Percentiles rank a stretch among this genome's conserved stretches.
phyloP scores from a whole-genome alignment of 2,329 filamentous ascomycete species.

The Pestalotiopsis sp. region DNA sequence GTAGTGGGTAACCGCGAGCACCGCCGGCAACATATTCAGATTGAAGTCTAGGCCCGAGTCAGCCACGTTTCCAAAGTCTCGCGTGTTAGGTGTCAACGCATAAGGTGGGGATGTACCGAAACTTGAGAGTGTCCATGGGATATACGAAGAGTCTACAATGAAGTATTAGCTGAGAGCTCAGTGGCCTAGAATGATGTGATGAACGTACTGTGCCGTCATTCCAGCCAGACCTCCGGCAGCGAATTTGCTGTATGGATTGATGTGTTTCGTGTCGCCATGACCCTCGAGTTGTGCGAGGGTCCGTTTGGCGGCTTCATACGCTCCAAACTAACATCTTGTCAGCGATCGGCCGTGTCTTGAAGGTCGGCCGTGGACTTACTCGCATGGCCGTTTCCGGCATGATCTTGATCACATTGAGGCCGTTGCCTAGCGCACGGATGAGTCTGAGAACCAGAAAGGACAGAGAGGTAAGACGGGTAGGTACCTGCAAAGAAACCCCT shows the following conservation, averaged over 20 bases:
- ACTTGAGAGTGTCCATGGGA: conserved; percentile 83
- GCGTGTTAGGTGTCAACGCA: not conserved
- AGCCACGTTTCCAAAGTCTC: conserved; percentile 17
- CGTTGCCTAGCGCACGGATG: conserved; percentile 71
- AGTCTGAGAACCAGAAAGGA: not conserved
- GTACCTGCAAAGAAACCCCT: conserved; percentile 90
- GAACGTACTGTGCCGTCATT: conserved; percentile 84
- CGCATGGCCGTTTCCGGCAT: conserved; percentile 99
- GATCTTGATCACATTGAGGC: conserved; percentile 94
- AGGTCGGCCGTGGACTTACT: conserved; percentile 30
- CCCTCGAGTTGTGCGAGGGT: conserved; percentile 85
- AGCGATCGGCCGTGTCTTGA: not conserved
- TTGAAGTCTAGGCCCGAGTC: conserved; percentile 72
- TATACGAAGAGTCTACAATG: conserved; percentile 80
- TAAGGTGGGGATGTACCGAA: conserved; percentile 42
- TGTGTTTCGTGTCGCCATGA: conserved; percentile 77
- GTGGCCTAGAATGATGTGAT: conserved; percentile 3
- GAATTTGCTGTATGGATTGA: conserved; percentile 86
- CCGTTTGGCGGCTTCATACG: conserved; percentile 93
- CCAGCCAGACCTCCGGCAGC: conserved; percentile 87
- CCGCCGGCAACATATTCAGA: conserved; percentile 91
- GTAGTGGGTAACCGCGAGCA: conserved; percentile 78
- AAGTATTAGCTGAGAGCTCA: conserved; percentile 23
- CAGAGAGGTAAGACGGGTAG: conserved; percentile 26
- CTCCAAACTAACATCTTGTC: conserved; percentile 67